Conservation (phyloP, 129 eudicot genomes). For the Dittrichia graveolens region DNA sequence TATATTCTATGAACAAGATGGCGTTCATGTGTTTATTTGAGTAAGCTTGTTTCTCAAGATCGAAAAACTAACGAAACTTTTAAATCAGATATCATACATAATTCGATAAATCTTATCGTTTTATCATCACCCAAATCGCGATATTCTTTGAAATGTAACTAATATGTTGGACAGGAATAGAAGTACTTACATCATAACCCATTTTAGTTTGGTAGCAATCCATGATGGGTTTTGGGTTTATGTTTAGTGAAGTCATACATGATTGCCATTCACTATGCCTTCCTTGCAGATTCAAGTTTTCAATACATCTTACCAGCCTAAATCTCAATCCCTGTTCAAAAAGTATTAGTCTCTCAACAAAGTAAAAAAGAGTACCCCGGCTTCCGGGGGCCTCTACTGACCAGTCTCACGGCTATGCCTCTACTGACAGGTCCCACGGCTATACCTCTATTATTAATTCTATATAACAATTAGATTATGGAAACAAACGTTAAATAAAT, state of each 20-base stretch:
- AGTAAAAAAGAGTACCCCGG: no score
- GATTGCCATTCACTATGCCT: slow-evolving; percentile 66
- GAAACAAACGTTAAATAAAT: no score
- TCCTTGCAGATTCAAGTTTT: slow-evolving; percentile 54
- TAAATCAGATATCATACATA: background rate
- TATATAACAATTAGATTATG: no score
- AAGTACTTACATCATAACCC: slow-evolving; percentile 57
- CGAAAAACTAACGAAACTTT: background rate
- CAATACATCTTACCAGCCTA: slow-evolving; percentile 69
- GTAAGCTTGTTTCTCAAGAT: no score
- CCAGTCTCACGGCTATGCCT: no score
- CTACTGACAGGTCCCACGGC: no score
- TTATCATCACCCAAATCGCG: background rate
- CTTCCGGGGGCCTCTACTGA: no score
- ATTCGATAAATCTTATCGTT: background rate
- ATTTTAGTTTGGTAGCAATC: slow-evolving; percentile 67
- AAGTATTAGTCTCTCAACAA: background rate
- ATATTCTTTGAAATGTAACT: background rate
- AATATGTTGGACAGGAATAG: background rate
- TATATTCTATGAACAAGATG: no score
- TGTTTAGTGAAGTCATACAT: slow-evolving; percentile 47
- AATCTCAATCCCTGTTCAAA: slow-evolving; percentile 56
- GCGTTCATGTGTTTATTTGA: no score
- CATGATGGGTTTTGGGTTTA: slow-evolving; percentile 51
- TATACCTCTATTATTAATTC: no score